Conservation (phyloP, 129 eudicot species). For the Mikania micrantha region DNA sequence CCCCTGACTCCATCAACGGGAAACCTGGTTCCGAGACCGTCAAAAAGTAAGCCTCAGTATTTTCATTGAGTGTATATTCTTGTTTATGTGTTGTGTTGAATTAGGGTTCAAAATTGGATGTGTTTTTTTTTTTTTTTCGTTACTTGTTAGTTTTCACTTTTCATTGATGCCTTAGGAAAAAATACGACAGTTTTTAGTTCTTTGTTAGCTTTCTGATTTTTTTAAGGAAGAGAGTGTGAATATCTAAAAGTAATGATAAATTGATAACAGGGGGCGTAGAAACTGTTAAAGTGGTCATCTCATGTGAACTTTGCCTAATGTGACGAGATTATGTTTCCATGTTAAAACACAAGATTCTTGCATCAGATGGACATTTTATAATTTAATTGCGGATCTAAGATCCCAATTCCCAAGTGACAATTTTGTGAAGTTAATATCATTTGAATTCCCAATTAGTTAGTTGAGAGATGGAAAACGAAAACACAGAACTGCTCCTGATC, state of each 20-base stretch:
- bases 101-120: not conserved
- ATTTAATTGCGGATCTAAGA: not conserved
- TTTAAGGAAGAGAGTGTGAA: too few species aligned
- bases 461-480: not conserved
- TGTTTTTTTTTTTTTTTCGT: not conserved
- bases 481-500: not conserved
- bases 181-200: not conserved
- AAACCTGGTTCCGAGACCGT: slow-evolving; percentile 55
- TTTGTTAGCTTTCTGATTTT: not conserved
- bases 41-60: slow-evolving; percentile 39
- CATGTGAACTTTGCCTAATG: not conserved
- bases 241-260: too few species aligned
- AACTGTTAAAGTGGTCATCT: not conserved
- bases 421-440: too few species aligned
- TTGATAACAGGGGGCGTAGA: too few species aligned
- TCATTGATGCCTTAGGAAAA: not conserved
- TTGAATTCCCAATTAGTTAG: not conserved
- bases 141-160: not conserved
- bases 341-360: not conserved
- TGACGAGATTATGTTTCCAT: not conserved
- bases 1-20: slow-evolving; percentile 44
- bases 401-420: not conserved
- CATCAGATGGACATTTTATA: not conserved
- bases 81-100: not conserved
- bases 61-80: not conserved